Evolutionary conservation across 2,329 filamentous ascomycete species (phyloP).

Genomic region (Westerdykella aurantiaca): DNA sequence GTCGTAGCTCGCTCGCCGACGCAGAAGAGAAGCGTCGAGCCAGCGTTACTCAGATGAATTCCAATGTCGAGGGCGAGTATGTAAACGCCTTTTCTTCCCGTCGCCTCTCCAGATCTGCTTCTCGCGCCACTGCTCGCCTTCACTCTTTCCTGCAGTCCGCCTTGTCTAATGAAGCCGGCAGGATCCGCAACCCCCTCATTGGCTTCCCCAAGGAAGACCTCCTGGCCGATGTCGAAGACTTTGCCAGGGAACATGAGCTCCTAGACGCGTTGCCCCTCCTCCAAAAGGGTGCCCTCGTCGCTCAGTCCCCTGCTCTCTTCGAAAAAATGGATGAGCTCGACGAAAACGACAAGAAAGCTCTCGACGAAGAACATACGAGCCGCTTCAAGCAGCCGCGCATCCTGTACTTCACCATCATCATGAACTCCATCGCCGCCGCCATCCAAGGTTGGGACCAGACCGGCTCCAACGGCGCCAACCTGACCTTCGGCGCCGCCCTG

Average conservation of each 20-base stretch:
- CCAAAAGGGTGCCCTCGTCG: conserved; percentile 57
- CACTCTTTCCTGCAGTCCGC: not conserved
- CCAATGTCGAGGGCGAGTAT: conserved; percentile 30
- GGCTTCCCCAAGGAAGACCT: conserved; percentile 51
- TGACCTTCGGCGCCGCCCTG: conserved; percentile 49
- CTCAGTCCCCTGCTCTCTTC: conserved; percentile 60
- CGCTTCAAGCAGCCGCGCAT: conserved; percentile 54
- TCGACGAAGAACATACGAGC: conserved; percentile 58
- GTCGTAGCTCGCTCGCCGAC: conserved; percentile 18
- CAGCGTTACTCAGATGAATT: conserved; percentile 20
- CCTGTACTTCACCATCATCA: conserved; percentile 60
- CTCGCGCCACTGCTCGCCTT: not conserved
- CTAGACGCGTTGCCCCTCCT: conserved; percentile 54
- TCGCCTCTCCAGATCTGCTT: not conserved
- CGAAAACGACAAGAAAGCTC: conserved; percentile 53
- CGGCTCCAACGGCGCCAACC: conserved; percentile 46
- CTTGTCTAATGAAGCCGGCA: conserved; percentile 19
- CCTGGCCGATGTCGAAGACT: conserved; percentile 53
- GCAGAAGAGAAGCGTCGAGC: conserved; percentile 20
- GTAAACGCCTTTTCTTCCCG: conserved; percentile 5
- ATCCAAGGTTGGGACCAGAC: conserved; percentile 63
- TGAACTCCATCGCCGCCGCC: conserved; percentile 64
- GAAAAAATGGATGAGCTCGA: conserved; percentile 58
- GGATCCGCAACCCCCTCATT: conserved; percentile 53
- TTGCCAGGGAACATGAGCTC: conserved; percentile 56